Evolutionary conservation across 2,329 filamentous ascomycete genomes (phyloP).

Genomic region (Paecilomyces niveus): DNA sequence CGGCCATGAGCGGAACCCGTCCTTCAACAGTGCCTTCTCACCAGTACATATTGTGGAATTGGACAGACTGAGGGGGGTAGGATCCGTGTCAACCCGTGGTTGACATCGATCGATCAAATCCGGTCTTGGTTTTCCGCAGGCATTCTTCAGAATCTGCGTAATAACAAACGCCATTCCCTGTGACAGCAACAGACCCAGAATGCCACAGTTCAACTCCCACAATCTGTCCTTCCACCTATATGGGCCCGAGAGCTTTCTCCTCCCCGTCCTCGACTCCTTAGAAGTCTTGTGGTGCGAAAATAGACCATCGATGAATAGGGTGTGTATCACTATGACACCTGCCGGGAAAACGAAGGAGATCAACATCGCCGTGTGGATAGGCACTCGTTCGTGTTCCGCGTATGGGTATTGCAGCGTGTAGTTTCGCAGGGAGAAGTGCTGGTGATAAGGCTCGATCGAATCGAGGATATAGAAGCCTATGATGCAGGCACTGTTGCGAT

Average conservation of each 20-base stretch:
- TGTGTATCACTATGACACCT: slow-evolving; percentile 48
- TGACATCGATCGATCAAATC: slow-evolving; percentile 53
- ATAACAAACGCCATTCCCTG: slow-evolving; percentile 51
- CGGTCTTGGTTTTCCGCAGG: slow-evolving; percentile 52
- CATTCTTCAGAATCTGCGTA: slow-evolving; percentile 52
- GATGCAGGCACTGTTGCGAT: slow-evolving; percentile 41
- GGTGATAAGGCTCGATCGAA: slow-evolving; percentile 48
- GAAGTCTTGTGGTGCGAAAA: slow-evolving; percentile 46
- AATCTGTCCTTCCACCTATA: slow-evolving; percentile 50
- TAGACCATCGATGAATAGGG: slow-evolving; percentile 51
- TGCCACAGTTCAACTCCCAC: slow-evolving; percentile 57
- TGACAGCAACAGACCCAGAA: slow-evolving; percentile 49
- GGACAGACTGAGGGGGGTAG: slow-evolving; percentile 33
- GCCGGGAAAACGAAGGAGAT: slow-evolving; percentile 45
- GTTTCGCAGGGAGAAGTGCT: slow-evolving; percentile 51
- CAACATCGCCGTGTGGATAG: slow-evolving; percentile 43
- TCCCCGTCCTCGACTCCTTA: slow-evolving; percentile 23
- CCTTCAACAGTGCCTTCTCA: slow-evolving; percentile 46
- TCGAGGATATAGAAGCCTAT: slow-evolving; percentile 48
- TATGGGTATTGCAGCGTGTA: slow-evolving; percentile 53
- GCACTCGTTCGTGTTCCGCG: slow-evolving; percentile 48
- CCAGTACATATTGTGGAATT: slow-evolving; percentile 46
- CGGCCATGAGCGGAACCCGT: slow-evolving; percentile 54
- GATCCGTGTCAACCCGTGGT: slow-evolving; percentile 32
- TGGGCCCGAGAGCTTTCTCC: slow-evolving; percentile 35